Percentiles rank a stretch among this genome's conserved stretches.
phyloP scores from a whole-genome alignment of 805 yeast genomes.

The Priceomyces fermenticarens region DNA sequence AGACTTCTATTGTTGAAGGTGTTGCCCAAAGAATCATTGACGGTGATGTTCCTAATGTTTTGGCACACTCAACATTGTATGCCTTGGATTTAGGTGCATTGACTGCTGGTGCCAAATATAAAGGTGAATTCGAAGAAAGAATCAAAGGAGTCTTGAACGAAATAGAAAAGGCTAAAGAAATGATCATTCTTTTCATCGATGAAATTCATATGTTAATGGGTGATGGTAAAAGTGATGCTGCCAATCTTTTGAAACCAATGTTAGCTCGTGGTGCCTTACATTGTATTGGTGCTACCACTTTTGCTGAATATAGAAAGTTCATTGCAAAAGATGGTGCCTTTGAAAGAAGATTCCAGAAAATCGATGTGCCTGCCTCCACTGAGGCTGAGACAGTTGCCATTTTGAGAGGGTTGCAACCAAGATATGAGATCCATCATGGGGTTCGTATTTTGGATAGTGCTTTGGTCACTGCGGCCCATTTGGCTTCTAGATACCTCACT shows the following conservation, averaged over 20 bases:
- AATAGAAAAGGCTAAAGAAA: slow-evolving; percentile 79
- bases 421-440: slow-evolving; percentile 93
- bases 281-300: slow-evolving; percentile 98
- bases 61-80: slow-evolving; percentile 76
- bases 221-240: slow-evolving; percentile 96
- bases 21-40: slow-evolving; percentile 97
- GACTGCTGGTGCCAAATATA: slow-evolving; percentile 98
- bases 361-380: slow-evolving; percentile 93
- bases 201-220: slow-evolving; percentile 99
- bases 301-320: slow-evolving; percentile 87
- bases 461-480: slow-evolving; percentile 86
- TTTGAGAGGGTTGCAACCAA: slow-evolving; percentile 89
- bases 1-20: slow-evolving; percentile 97
- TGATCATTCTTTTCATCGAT: slow-evolving; percentile 90
- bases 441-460: slow-evolving; percentile 94
- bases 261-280: slow-evolving; percentile 94
- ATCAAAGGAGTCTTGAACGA: slow-evolving; percentile 94
- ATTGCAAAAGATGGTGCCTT: slow-evolving; percentile 98
- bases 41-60: slow-evolving; percentile 88
- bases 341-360: slow-evolving; percentile 96
- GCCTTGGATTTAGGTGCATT: slow-evolving; percentile 93
- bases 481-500: slow-evolving; percentile 88
- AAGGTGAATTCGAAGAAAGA: slow-evolving; percentile 98
- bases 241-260: slow-evolving; percentile 94
- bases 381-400: slow-evolving; percentile 92